A percentile compares a stretch with the other conserved stretches of the same genome.
These are phyloP conservation scores for Cryptosporidium ryanae DNA, from an alignment of 169 alveolate genomes.

Conservation along the genomic window DNA sequence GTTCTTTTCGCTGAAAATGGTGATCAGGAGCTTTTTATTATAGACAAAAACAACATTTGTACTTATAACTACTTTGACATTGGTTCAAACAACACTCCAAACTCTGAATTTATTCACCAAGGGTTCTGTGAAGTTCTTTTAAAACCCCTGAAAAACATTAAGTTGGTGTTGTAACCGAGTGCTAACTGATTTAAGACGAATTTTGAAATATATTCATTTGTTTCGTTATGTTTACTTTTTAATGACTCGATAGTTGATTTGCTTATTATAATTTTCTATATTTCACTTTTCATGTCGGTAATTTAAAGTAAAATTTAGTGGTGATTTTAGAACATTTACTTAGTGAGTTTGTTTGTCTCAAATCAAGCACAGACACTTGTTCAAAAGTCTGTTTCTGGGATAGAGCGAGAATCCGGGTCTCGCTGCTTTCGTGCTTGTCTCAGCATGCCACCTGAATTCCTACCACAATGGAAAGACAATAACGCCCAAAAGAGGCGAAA, in stretches of 20 bases:
- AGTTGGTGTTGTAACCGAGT: not conserved
- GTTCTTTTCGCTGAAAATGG: slow-evolving; percentile 26
- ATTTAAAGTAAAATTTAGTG: too few relatives aligned
- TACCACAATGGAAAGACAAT: too few relatives aligned
- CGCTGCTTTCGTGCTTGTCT: too few relatives aligned
- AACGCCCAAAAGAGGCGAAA: too few relatives aligned
- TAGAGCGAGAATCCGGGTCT: too few relatives aligned
- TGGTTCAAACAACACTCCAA: not conserved
- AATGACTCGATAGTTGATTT: not conserved
- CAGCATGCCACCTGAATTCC: too few relatives aligned
- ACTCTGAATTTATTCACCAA: slow-evolving; percentile 37
- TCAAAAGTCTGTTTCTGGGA: too few relatives aligned
- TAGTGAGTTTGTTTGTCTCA: too few relatives aligned
- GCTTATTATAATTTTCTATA: slow-evolving; percentile 4
- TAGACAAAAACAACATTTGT: slow-evolving; percentile 28
- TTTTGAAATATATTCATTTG: not conserved
- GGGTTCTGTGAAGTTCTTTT: slow-evolving; percentile 51
- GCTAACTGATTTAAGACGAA: not conserved
- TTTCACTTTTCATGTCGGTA: too few relatives aligned
- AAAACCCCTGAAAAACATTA: slow-evolving; percentile 22
- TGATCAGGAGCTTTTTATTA: slow-evolving; percentile 17
- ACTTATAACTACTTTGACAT: not conserved
- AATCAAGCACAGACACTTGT: too few relatives aligned
- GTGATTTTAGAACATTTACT: too few relatives aligned
- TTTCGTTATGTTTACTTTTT: not conserved